These are phyloP conservation scores for Mrakia frigida DNA, from an alignment of 768 basidiomycete genomes.

Conservation along the genomic window DNA sequence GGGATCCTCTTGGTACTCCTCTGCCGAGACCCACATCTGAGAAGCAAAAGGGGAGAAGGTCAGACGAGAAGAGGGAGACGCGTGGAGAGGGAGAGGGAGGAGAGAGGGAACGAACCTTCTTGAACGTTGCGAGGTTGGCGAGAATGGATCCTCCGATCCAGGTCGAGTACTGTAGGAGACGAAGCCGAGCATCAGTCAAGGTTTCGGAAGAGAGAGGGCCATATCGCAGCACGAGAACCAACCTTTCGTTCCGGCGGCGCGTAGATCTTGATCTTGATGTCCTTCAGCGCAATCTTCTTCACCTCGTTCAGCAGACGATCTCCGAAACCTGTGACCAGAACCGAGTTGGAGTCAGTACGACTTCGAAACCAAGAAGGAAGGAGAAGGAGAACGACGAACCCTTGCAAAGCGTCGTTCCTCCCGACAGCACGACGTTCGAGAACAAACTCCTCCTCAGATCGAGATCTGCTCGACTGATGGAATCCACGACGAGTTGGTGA, in stretches of 20 bases:
- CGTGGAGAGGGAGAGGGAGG: neutral
- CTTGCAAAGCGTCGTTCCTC: conserved; percentile 90
- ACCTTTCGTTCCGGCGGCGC: conserved; percentile 96
- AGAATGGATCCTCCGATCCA: conserved; percentile 83
- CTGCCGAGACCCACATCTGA: conserved; percentile 99
- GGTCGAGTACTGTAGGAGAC: conserved; percentile 42
- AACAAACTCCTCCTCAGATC: conserved; percentile 92
- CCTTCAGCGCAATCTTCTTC: conserved; percentile 81
- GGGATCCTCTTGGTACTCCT: conserved; percentile 98
- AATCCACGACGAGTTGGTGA: conserved; percentile 97
- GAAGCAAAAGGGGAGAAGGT: neutral
- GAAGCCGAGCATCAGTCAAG: neutral
- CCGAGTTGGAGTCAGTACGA: neutral
- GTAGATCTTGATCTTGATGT: conserved; percentile 97
- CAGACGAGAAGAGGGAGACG: neutral
- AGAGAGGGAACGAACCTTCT: conserved; percentile 61
- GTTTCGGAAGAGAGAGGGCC: neutral
- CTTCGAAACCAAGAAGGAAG: neutral
- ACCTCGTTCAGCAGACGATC: conserved; percentile 94
- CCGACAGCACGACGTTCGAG: conserved; percentile 93
- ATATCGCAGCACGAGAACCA: conserved; percentile 9
- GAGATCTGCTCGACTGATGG: conserved; percentile 90
- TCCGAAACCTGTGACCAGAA: conserved; percentile 66
- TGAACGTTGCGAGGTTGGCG: conserved; percentile 93
- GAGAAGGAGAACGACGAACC: conserved; percentile 51